Evolutionary conservation across 2,329 filamentous ascomycete species (phyloP), one percentile per base, ranked within the genome.

Genomic region (Mariannaea sp.): DNA sequence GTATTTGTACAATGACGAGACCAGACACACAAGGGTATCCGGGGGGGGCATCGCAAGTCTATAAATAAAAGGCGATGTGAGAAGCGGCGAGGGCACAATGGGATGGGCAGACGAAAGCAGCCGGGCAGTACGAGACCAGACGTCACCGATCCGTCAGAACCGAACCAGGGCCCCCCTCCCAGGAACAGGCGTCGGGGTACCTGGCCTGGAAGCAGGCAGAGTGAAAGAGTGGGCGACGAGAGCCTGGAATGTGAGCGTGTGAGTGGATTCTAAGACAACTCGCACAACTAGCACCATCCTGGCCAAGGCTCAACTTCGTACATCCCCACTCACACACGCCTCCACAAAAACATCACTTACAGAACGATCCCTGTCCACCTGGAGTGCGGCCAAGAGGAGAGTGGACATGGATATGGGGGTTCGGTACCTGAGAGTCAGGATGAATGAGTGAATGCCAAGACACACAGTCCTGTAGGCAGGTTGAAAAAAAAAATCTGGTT

Each of bases 11-110:
- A 24, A 8, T 24, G 22, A 8, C 8, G 22, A 45, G 29, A 22
- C 24, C 24, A 41, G 30, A n/a, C 17, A 17, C 29, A 27, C 17
- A n/a, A 42, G 27, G 49, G 35, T 32, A 48, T 48, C 38, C 27
- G 22, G 22, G 50, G 50, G 22, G 22, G 50, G 50, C 44, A 26
- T 43, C 26, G 12, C 38, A 39, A 48, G 44, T 48, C 44, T 53
- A 53, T 53, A 53, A 53, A 53, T 53, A 53, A 44, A 53, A 48
- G 44, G 14, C n/a, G 17, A 22, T n/a, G n/a, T n/a, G n/a, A n/a
- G n/a, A n/a, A n/a, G n/a, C n/a, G 8, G 22, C 22, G 22, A 24
- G 8, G 8, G 22, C 22, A 24, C 5, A 24, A n/a, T n/a, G n/a
- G n/a, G n/a, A n/a, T n/a, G 17, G 29, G 40, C n/a, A 33, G 27